Evolutionary conservation across 352 stramenopile species (phyloP).

Genomic region (Globisporangium mamillatum): DNA sequence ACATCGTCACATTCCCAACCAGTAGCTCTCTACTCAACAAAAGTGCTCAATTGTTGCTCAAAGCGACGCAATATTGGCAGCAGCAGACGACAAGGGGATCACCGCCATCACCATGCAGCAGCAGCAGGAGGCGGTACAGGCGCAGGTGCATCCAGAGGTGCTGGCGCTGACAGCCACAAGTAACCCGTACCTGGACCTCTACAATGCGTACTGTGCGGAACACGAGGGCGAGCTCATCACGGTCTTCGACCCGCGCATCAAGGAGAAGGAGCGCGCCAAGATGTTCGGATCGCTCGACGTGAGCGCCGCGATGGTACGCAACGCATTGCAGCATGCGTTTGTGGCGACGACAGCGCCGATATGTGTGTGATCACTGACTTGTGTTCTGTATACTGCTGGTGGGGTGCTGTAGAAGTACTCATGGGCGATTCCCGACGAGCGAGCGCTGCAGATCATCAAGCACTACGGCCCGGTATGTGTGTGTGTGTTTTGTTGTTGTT

Average conservation of each 20-base stretch:
- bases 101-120: background rate
- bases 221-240: constrained; percentile 53
- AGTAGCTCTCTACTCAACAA: background rate
- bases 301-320: constrained; percentile 72
- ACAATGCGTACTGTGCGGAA: constrained; percentile 57
- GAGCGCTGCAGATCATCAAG: constrained; percentile 88
- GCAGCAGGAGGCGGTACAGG: background rate
- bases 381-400: background rate
- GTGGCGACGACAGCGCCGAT: background rate
- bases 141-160: constrained; percentile 21
- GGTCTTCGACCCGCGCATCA: constrained; percentile 72
- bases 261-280: constrained; percentile 58
- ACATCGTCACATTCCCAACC: background rate
- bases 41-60: background rate
- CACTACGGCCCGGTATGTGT: constrained; percentile 78
- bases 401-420: constrained; percentile 72
- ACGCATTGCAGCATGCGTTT: background rate
- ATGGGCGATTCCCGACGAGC: constrained; percentile 91
- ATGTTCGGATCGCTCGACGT: constrained; percentile 78
- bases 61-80: background rate
- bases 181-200: constrained; percentile 86
- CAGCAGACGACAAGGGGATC: background rate
- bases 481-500: background rate
- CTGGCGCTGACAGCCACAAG: constrained; percentile 56
- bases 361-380: constrained; percentile 3